Percentiles rank a stretch among this genome's conserved stretches.
Evolutionary conservation across 805 yeast species (phyloP).

Genomic region (Ogataea allantospora): DNA sequence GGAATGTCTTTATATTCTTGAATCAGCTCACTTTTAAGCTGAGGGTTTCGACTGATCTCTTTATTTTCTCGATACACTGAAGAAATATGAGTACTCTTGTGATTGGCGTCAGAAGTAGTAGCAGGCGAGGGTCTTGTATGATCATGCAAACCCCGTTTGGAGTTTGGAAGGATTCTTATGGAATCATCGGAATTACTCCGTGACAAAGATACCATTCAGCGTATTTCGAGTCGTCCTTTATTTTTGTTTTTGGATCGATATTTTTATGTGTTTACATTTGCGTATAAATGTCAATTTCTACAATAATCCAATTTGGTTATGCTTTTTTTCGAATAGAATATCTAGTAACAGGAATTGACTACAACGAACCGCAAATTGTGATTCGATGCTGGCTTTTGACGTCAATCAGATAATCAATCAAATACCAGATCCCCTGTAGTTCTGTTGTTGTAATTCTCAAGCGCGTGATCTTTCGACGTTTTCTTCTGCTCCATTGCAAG

Average conservation of each 20-base stretch:
- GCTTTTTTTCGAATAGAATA: too few relatives aligned
- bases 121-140: not conserved
- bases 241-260: not conserved
- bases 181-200: slow-evolving; percentile 3
- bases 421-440: slow-evolving; percentile 19
- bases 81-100: slow-evolving; percentile 1
- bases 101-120: not conserved
- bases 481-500: slow-evolving; percentile 27
- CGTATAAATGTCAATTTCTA: too few relatives aligned
- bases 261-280: not conserved
- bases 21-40: slow-evolving; percentile 22
- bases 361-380: too few relatives aligned
- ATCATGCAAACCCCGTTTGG: not conserved
- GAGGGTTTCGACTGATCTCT: slow-evolving; percentile 7
- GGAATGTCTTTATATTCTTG: slow-evolving; percentile 11
- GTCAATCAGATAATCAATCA: too few relatives aligned
- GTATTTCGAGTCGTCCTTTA: too few relatives aligned
- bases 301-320: too few relatives aligned
- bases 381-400: too few relatives aligned
- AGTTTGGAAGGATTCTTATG: not conserved
- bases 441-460: slow-evolving; percentile 23
- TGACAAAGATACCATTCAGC: slow-evolving; percentile 1
- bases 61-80: slow-evolving; percentile 3
- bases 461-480: slow-evolving; percentile 23
- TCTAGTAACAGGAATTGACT: too few relatives aligned